These are phyloP conservation scores for Argentina anserina DNA, from an alignment of 306 rosid species.

Conservation along the genomic window DNA sequence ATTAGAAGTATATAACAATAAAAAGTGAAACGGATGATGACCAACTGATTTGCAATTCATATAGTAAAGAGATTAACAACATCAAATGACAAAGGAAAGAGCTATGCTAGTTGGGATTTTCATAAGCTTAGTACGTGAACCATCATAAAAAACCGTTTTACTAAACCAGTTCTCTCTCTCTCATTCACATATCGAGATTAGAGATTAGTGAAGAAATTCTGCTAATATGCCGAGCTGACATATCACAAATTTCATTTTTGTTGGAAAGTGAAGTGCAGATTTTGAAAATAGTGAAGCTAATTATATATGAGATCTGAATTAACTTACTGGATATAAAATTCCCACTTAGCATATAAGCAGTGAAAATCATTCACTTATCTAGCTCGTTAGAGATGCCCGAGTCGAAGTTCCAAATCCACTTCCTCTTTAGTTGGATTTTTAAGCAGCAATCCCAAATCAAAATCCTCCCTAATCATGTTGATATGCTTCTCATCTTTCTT, in stretches of 20 bases:
- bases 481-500: constrained; percentile 39
- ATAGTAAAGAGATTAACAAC: not conserved
- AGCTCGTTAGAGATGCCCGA: constrained; percentile 40
- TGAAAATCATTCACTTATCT: constrained; percentile 15
- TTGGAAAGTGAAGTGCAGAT: not conserved
- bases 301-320: not conserved
- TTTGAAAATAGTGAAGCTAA: not conserved
- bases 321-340: not conserved
- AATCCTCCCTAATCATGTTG: constrained; percentile 39
- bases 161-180: not conserved
- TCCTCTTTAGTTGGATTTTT: constrained; percentile 31
- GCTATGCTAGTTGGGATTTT: not conserved
- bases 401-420: constrained; percentile 89
- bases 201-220: not conserved
- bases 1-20: not conserved
- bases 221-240: not conserved
- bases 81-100: not conserved
- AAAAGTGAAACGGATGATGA: not conserved
- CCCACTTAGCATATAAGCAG: not conserved
- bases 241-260: not conserved
- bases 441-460: constrained; percentile 46
- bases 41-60: not conserved
- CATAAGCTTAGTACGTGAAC: not conserved
- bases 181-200: not conserved
- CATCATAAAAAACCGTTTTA: not conserved